These are phyloP conservation scores for Halenospora varia DNA, from an alignment of 495 filamentous ascomycete species.

Conservation along the genomic window DNA sequence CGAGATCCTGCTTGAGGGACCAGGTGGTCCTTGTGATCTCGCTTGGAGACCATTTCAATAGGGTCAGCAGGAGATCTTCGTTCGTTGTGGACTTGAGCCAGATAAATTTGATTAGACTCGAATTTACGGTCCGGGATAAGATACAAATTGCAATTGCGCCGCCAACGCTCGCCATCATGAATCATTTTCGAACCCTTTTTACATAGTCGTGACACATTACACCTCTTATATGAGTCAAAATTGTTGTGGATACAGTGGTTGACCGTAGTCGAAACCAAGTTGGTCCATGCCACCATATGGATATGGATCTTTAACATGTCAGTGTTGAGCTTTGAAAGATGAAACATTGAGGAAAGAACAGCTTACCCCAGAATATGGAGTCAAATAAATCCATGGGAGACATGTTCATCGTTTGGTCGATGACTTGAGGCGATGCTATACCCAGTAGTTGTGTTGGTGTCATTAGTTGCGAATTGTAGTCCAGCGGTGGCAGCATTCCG, in stretches of 20 bases:
- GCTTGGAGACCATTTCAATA: too few species aligned
- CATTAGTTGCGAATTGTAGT: conserved; percentile 25
- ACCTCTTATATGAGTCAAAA: not conserved
- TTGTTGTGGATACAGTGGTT: conserved; percentile 15
- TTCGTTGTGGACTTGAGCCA: too few species aligned
- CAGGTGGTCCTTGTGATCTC: too few species aligned
- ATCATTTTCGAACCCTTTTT: not conserved
- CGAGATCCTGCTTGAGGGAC: too few species aligned
- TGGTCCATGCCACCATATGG: conserved; percentile 21
- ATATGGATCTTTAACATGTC: conserved; percentile 17
- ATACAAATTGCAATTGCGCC: too few species aligned
- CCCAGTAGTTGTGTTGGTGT: not conserved
- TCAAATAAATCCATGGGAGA: conserved; percentile 56
- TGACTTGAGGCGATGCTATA: not conserved
- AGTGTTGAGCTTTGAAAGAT: not conserved
- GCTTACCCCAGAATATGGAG: conserved; percentile 55
- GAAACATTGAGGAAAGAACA: not conserved
- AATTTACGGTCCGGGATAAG: too few species aligned
- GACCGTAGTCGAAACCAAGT: conserved; percentile 18
- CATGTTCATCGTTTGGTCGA: conserved; percentile 34
- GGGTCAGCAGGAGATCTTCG: too few species aligned
- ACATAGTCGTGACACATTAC: not conserved
- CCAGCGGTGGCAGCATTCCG: conserved; percentile 27
- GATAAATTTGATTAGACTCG: too few species aligned
- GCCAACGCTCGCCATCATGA: not conserved